phyloP scores from a whole-genome alignment of 352 stramenopile species.

The Lagenidium sp. region DNA sequence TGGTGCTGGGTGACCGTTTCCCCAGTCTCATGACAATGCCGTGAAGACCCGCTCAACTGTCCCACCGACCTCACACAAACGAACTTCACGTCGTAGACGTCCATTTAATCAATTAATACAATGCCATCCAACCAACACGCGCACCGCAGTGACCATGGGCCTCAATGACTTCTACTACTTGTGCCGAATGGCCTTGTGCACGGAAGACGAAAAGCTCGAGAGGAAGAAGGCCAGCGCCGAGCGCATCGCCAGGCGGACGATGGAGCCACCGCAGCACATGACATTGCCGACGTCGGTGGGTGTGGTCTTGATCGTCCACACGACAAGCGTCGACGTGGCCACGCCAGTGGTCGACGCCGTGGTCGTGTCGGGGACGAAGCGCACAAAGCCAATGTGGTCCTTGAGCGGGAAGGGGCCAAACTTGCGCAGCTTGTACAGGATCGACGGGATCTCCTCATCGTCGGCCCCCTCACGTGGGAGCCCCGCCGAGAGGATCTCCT shows the following conservation, averaged over 20 bases:
- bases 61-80: too few relatives aligned
- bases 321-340: conserved; percentile 25
- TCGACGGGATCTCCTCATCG: conserved; percentile 25
- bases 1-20: too few relatives aligned
- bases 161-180: too few relatives aligned
- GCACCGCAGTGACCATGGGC: too few relatives aligned
- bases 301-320: conserved; percentile 53
- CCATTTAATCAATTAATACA: too few relatives aligned
- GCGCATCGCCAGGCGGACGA: conserved; percentile 26
- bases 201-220: too few relatives aligned
- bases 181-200: too few relatives aligned
- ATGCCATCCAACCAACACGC: too few relatives aligned
- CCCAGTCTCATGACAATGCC: too few relatives aligned
- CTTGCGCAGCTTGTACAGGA: conserved; percentile 39
- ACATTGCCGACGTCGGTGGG: conserved; percentile 37
- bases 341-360: neutral
- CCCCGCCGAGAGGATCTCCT: conserved; percentile 57
- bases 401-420: conserved; percentile 29
- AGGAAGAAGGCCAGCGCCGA: conserved; percentile 21
- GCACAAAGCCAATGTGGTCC: conserved; percentile 42
- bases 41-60: too few relatives aligned
- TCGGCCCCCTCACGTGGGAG: conserved; percentile 19
- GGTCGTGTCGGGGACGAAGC: conserved; percentile 42
- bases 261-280: conserved; percentile 41
- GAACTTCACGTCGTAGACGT: too few relatives aligned